Percentiles rank a stretch among this genome's conserved stretches.
phyloP scores from a whole-genome alignment of 2,329 filamentous ascomycete genomes.

The Penicillium paneum region DNA sequence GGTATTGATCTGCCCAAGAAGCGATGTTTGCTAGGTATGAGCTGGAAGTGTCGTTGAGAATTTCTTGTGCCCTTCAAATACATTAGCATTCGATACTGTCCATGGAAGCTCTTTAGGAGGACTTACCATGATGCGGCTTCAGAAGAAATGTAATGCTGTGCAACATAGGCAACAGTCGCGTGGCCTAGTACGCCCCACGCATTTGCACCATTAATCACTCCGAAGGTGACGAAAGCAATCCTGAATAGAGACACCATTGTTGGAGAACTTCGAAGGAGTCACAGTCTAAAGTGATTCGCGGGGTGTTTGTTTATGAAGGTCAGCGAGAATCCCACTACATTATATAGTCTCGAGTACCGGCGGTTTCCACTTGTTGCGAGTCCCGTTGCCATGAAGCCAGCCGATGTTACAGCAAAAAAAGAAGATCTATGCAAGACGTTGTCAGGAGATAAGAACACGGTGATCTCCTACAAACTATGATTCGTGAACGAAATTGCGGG shows the following conservation, averaged over 20 bases:
- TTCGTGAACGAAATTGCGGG: not conserved
- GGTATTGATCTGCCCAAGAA: slow-evolving; percentile 55
- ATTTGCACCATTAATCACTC: slow-evolving; percentile 13
- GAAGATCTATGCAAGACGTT: not conserved
- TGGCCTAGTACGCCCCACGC: slow-evolving; percentile 56
- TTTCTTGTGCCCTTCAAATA: slow-evolving; percentile 34
- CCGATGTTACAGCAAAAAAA: not conserved
- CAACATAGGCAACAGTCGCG: slow-evolving; percentile 54
- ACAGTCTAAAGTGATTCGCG: too few species aligned
- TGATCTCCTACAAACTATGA: not conserved
- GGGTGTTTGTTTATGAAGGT: not conserved
- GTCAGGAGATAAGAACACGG: not conserved
- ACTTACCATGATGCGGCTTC: slow-evolving; percentile 43
- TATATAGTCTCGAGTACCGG: not conserved
- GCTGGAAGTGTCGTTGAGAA: slow-evolving; percentile 43
- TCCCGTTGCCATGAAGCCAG: not conserved
- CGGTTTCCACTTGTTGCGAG: not conserved
- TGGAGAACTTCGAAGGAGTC: not conserved
- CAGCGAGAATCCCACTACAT: not conserved
- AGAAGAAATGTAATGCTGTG: slow-evolving; percentile 47
- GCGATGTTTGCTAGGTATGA: slow-evolving; percentile 52
- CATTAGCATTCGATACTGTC: not conserved
- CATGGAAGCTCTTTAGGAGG: too few species aligned
- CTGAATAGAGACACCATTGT: slow-evolving; percentile 13
- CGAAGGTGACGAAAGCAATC: slow-evolving; percentile 9